phyloP scores from a whole-genome alignment of 2,329 filamentous ascomycete genomes.

The Fusarium clavum region DNA sequence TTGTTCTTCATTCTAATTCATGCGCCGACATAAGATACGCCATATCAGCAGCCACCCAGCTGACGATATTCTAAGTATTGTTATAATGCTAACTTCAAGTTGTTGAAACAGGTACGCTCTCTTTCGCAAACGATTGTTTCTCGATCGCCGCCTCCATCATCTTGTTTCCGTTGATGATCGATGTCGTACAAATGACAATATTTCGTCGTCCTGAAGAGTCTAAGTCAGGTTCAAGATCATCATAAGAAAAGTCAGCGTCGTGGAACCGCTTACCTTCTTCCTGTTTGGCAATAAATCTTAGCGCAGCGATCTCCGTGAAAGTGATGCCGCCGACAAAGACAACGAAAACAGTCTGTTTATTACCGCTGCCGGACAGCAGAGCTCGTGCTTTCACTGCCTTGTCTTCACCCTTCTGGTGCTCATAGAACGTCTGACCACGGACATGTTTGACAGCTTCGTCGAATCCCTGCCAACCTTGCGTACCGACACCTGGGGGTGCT shows the following conservation, averaged over 20 bases:
- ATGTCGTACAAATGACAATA: slow-evolving; percentile 92
- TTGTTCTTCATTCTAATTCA: background rate
- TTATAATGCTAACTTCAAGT: slow-evolving; percentile 37
- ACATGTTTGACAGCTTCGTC: slow-evolving; percentile 92
- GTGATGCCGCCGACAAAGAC: slow-evolving; percentile 98
- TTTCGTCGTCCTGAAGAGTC: slow-evolving; percentile 72
- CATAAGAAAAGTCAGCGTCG: background rate
- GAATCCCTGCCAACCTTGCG: slow-evolving; percentile 91
- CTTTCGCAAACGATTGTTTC: slow-evolving; percentile 70
- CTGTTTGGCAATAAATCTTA: slow-evolving; percentile 88
- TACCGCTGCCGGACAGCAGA: slow-evolving; percentile 81
- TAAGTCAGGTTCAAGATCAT: slow-evolving; percentile 23
- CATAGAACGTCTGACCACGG: slow-evolving; percentile 89
- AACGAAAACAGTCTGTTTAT: slow-evolving; percentile 90
- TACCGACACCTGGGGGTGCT: slow-evolving; percentile 62
- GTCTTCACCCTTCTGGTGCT: slow-evolving; percentile 91
- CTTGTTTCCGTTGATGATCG: slow-evolving; percentile 87
- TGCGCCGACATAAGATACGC: slow-evolving; percentile 14
- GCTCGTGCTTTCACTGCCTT: slow-evolving; percentile 89
- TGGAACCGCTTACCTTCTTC: slow-evolving; percentile 70
- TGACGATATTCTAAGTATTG: slow-evolving; percentile 33
- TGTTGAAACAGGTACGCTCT: slow-evolving; percentile 43
- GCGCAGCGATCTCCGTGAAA: slow-evolving; percentile 93
- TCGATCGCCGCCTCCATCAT: slow-evolving; percentile 90
- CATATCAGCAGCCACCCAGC: slow-evolving; percentile 18